Conservation (phyloP, 495 filamentous ascomycete species). For the Sordaria brevicollis region DNA sequence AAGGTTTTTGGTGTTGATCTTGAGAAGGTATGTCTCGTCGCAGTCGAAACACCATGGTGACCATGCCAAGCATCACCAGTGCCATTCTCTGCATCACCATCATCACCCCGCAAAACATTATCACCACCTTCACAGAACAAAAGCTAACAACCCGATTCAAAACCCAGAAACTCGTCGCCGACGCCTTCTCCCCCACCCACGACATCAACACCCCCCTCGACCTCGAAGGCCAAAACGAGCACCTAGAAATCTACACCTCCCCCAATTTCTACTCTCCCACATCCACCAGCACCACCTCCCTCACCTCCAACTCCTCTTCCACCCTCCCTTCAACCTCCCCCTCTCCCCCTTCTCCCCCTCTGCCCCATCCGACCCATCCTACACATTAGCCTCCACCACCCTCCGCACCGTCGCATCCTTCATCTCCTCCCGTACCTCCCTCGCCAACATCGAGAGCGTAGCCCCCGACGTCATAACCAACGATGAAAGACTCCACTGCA, state of each 20-base stretch:
- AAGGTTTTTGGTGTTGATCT: conserved; percentile 19
- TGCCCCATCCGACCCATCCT: not conserved
- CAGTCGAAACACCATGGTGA: too few species aligned
- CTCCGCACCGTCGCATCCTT: not conserved
- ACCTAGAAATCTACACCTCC: conserved; percentile 13
- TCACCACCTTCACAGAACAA: too few species aligned
- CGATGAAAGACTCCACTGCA: conserved; percentile 11
- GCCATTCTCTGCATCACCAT: too few species aligned
- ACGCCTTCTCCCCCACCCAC: conserved; percentile 11
- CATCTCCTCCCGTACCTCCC: not conserved
- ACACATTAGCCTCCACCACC: not conserved
- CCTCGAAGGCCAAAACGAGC: conserved; percentile 16
- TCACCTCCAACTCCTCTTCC: conserved; percentile 7
- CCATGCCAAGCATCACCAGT: not conserved
- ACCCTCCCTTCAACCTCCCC: too few species aligned
- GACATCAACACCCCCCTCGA: conserved; percentile 12
- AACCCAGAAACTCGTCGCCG: conserved; percentile 14
- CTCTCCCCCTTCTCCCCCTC: too few species aligned
- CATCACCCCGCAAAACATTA: too few species aligned
- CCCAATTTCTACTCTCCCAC: conserved; percentile 12
- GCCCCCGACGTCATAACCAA: not conserved
- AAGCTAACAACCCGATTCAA: too few species aligned
- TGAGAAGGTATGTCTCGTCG: conserved; percentile 12
- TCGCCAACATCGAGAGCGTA: not conserved
- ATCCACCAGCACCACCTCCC: conserved; percentile 4